phyloP scores from a whole-genome alignment of 257 asterid genomes.

The Solanum pimpinellifolium region DNA sequence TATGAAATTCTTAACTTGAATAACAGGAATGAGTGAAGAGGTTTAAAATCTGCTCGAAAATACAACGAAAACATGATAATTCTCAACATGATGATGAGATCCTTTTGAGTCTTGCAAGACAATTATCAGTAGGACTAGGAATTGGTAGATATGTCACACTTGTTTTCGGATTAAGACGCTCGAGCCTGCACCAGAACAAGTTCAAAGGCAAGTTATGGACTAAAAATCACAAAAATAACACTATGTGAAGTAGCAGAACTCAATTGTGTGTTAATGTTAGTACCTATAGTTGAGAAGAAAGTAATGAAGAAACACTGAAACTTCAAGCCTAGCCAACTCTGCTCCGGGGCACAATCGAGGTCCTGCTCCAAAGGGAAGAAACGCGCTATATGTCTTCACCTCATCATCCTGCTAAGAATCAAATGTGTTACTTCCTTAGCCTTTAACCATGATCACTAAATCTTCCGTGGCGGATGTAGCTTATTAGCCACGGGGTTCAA shows the following conservation, averaged over 20 bases:
- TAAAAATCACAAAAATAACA: neutral
- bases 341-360: neutral
- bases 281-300: neutral
- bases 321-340: neutral
- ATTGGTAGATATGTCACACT: neutral
- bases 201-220: neutral
- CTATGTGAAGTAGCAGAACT: neutral
- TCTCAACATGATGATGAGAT: neutral
- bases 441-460: neutral
- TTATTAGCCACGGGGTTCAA: neutral
- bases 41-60: neutral
- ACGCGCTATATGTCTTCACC: neutral
- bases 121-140: neutral
- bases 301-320: neutral
- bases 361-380: neutral
- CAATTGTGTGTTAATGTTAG: neutral
- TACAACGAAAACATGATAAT: neutral
- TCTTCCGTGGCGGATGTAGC: neutral
- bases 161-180: neutral
- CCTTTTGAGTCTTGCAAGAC: neutral
- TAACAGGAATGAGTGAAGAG: neutral
- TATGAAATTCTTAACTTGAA: neutral
- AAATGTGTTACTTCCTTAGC: neutral
- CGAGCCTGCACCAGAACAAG: neutral
- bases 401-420: neutral